These are phyloP conservation scores for Sugiyamaella neomexicana DNA, from an alignment of 1,139 yeast genomes.

Conservation along the genomic window DNA sequence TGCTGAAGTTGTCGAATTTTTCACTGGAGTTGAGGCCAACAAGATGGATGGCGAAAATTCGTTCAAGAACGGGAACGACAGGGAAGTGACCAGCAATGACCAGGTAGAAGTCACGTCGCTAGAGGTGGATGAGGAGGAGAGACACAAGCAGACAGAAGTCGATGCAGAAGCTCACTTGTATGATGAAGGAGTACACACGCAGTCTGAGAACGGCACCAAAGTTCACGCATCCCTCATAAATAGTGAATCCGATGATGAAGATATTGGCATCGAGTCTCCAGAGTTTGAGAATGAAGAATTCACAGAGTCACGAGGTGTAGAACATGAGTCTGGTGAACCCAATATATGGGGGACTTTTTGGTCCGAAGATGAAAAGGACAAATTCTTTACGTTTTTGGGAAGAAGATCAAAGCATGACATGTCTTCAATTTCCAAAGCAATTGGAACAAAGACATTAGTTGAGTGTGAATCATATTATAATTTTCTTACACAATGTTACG, in stretches of 20 bases:
- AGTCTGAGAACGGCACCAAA: no score
- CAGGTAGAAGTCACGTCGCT: not conserved
- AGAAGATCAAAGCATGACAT: slow-evolving; percentile 52
- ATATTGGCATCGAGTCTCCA: not conserved
- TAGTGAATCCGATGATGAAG: not conserved
- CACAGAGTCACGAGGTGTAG: not conserved
- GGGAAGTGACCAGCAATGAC: not conserved
- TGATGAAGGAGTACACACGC: no score
- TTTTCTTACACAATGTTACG: slow-evolving; percentile 22
- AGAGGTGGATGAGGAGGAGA: not conserved
- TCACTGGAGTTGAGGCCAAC: slow-evolving; percentile 19
- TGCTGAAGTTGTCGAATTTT: slow-evolving; percentile 25
- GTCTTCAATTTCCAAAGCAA: slow-evolving; percentile 44
- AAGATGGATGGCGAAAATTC: not conserved
- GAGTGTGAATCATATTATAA: slow-evolving; percentile 54
- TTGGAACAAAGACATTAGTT: slow-evolving; percentile 46
- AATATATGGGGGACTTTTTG: slow-evolving; percentile 36
- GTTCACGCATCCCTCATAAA: no score
- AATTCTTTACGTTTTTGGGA: slow-evolving; percentile 46
- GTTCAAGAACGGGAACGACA: not conserved
- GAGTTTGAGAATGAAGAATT: not conserved
- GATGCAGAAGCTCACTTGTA: no score
- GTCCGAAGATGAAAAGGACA: slow-evolving; percentile 46
- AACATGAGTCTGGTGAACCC: not conserved
- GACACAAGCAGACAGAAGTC: no score